Conservation (phyloP, 768 basidiomycete species). For the Austroboletus eburneus region DNA sequence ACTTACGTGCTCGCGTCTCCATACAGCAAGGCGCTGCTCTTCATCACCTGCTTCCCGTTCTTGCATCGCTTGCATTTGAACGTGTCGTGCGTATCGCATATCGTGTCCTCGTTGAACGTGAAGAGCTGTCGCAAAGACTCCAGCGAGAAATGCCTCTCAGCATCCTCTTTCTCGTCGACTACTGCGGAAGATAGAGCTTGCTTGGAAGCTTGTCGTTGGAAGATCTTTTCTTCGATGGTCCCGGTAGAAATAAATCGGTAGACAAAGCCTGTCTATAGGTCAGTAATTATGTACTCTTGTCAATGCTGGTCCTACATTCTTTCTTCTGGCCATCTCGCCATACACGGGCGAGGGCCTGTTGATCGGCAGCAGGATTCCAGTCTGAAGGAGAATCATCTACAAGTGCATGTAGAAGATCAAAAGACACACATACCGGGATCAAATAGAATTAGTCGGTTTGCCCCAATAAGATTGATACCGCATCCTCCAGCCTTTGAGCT, state of each 20-base stretch:
- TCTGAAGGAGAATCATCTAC: slow-evolving; percentile 43
- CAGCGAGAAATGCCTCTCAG: slow-evolving; percentile 90
- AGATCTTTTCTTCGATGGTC: slow-evolving; percentile 98
- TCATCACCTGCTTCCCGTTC: slow-evolving; percentile 78
- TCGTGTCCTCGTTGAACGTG: slow-evolving; percentile 79
- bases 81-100: slow-evolving; percentile 94
- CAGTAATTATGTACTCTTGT: background rate
- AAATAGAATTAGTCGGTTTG: slow-evolving; percentile 92
- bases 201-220: slow-evolving; percentile 95
- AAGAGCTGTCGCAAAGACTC: slow-evolving; percentile 90
- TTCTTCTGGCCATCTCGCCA: slow-evolving; percentile 99
- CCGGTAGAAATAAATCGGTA: slow-evolving; percentile 98
- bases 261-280: slow-evolving; percentile 69
- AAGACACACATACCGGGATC: slow-evolving; percentile 68
- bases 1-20: slow-evolving; percentile 97
- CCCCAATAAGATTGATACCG: slow-evolving; percentile 95
- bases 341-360: slow-evolving; percentile 95
- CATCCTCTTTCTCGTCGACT: slow-evolving; percentile 94
- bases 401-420: background rate
- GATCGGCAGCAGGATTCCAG: slow-evolving; percentile 98
- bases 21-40: slow-evolving; percentile 83
- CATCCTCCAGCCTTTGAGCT: slow-evolving; percentile 96
- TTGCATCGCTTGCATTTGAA: slow-evolving; percentile 95
- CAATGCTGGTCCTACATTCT: slow-evolving; percentile 64
- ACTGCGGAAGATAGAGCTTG: slow-evolving; percentile 97